These are phyloP conservation scores for Leccinum arenicola DNA, from an alignment of 768 basidiomycete genomes.

Conservation along the genomic window DNA sequence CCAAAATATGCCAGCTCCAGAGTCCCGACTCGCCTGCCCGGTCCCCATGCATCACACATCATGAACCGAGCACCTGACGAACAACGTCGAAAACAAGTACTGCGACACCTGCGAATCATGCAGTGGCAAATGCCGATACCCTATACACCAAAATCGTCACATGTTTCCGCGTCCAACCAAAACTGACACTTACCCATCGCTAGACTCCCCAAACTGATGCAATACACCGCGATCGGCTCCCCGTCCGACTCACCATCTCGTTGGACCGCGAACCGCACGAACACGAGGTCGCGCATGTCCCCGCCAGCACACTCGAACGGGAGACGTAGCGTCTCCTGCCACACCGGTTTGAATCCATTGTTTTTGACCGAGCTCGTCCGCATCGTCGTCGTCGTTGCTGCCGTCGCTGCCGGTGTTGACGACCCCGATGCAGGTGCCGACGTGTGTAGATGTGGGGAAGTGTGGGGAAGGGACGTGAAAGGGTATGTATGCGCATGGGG, in stretches of 20 bases:
- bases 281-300: conserved; percentile 79
- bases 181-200: conserved; percentile 55
- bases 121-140: conserved; percentile 87
- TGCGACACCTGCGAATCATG: conserved; percentile 87
- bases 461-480: neutral
- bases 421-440: neutral
- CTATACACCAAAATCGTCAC: conserved; percentile 35
- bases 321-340: conserved; percentile 68
- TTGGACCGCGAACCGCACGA: conserved; percentile 75
- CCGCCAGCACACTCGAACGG: conserved; percentile 71
- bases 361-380: conserved; percentile 70
- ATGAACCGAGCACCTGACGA: conserved; percentile 61
- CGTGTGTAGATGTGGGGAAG: neutral
- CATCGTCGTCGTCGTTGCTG: conserved; percentile 47
- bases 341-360: conserved; percentile 90
- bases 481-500: neutral
- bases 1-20: neutral
- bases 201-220: conserved; percentile 66
- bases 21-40: neutral
- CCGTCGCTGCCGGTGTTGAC: neutral
- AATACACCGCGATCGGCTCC: conserved; percentile 71
- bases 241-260: conserved; percentile 61
- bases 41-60: conserved; percentile 15
- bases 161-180: neutral
- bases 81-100: conserved; percentile 91